Percentiles rank a stretch among this genome's conserved stretches.
Conservation (phyloP, 495 filamentous ascomycete species). For the Evernia prunastri region DNA sequence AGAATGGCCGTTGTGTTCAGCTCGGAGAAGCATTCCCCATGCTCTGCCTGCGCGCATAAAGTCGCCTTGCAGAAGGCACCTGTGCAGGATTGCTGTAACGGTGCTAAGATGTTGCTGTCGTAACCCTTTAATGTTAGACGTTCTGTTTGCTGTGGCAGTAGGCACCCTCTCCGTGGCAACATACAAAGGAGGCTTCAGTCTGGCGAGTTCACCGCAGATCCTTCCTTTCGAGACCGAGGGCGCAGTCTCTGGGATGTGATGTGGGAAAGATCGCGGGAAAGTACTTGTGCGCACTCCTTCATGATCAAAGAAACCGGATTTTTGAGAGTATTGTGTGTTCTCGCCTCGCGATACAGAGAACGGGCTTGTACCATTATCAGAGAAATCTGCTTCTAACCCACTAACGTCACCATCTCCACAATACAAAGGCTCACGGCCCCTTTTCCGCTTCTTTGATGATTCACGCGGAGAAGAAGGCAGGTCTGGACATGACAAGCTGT, state of each 20-base stretch:
- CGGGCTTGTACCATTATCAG: background rate
- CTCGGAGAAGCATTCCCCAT: constrained; percentile 57
- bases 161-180: background rate
- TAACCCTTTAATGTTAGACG: constrained; percentile 17
- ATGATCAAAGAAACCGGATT: constrained; percentile 41
- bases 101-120: constrained; percentile 54
- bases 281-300: constrained; percentile 38
- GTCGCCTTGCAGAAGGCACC: constrained; percentile 53
- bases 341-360: constrained; percentile 33
- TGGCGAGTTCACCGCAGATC: constrained; percentile 11
- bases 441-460: constrained; percentile 13
- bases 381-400: background rate
- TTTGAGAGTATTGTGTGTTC: constrained; percentile 43
- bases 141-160: background rate
- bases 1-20: constrained; percentile 43
- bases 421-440: background rate
- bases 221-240: background rate
- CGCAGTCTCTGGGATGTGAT: background rate
- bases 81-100: constrained; percentile 56
- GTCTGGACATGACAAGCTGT: background rate
- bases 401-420: background rate
- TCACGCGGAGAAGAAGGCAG: background rate
- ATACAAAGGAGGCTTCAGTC: constrained; percentile 11
- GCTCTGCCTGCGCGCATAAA: constrained; percentile 56
- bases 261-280: constrained; percentile 38